phyloP scores from a whole-genome alignment of 1,284 basidiomycete species.

The Pisolithus thermaeus region DNA sequence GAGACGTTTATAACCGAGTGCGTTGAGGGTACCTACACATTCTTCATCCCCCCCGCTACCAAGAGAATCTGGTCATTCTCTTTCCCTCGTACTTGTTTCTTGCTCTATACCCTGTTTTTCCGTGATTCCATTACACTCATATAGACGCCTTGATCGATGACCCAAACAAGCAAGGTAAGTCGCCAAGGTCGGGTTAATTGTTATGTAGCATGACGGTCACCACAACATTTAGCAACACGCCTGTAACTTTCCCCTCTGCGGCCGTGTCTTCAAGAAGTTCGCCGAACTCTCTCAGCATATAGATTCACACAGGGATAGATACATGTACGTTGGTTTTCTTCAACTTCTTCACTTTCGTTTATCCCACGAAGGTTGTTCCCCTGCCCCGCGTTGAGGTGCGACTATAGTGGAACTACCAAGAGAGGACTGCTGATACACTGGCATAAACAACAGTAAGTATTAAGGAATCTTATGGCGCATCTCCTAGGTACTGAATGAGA shows the following conservation, averaged over 20 bases:
- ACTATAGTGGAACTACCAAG: not conserved
- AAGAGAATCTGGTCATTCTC: constrained; percentile 21
- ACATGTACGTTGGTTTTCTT: constrained; percentile 10
- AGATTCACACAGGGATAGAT: constrained; percentile 10
- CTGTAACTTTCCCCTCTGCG: constrained; percentile 15
- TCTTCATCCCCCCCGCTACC: not conserved
- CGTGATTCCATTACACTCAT: not conserved
- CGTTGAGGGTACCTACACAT: not conserved
- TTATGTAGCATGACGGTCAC: not conserved
- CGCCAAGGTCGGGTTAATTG: not conserved
- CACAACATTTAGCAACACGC: constrained; percentile 9
- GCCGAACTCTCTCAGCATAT: constrained; percentile 22
- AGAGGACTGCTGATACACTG: not conserved
- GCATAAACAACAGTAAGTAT: not conserved
- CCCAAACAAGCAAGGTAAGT: constrained; percentile 10
- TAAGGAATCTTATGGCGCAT: not conserved
- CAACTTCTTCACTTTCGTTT: not conserved
- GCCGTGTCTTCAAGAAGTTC: constrained; percentile 11
- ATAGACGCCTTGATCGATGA: constrained; percentile 1
- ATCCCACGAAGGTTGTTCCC: not conserved
- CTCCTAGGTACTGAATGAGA: not conserved
- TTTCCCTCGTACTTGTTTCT: not conserved
- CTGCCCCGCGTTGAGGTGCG: not conserved
- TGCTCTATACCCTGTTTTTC: not conserved
- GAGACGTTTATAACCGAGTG: constrained; percentile 3